Base-by-base conservation (phyloP, 176 grass and related monocot genomes). In the Phoenix dactylifera region DNA sequence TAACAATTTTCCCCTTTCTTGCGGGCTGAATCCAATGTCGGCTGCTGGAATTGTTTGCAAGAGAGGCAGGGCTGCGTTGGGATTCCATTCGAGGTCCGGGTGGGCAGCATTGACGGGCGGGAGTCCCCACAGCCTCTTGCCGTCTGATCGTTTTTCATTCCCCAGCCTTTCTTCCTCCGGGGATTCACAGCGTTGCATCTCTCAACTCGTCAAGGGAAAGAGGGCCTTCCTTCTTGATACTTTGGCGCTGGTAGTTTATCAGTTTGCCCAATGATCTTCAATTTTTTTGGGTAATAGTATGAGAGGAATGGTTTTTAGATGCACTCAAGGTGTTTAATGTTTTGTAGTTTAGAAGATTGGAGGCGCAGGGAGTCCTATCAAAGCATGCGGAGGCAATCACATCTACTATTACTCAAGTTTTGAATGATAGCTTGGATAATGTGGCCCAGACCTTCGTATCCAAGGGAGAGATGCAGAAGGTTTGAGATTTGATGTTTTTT, bases 331-430 rank as follows among this genome's bases (percentile, higher is more conserved):
- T 71, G 60, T 78, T 65, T 71, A 32, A 29, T 59, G 22, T 52
- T 70, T 65, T 59, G 29, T 60, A 97, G 92, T 87, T 88, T 19
- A 80, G 92, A 74, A 91, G 83, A 55, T 85, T 97, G 66, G 92
- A 97, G 78, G 76, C 81, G 19, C 75, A 97, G 61, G 92, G 92
- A 44, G 78, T 97, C 17, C 92, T 84, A 2, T 82, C 92, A 35
- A 97, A 97, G 68, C 92, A 97, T 67, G 92, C 87, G 3, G 92
- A 97, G 83, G 87, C 86, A 6, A 85, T 97, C 71, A 97, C 92
- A 4, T 88, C 81, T 3, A 84, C 92, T 1, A 97, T 97, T 70
- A 97, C 87, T 4, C 87, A 97, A 72, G 87, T 97, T 57, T 82
- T 97, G 75, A 97, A 85, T 73, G 87, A 97, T 72, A 97, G 92